Percentiles rank a stretch among this genome's conserved stretches.
These are phyloP conservation scores for Canavalia ensiformis DNA, from an alignment of 306 rosid genomes.

Conservation along the genomic window DNA sequence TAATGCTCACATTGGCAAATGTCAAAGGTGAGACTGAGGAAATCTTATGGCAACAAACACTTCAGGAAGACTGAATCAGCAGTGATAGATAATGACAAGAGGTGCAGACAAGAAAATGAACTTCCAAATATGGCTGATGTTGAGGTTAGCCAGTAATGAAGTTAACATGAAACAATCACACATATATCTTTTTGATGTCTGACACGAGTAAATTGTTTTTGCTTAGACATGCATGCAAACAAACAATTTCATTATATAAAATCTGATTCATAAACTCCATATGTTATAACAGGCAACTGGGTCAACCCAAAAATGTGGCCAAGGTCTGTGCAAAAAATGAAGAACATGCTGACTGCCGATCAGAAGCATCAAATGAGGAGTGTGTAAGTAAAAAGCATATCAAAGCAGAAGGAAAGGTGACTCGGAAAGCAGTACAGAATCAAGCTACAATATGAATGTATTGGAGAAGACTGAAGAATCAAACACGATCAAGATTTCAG, in stretches of 20 bases:
- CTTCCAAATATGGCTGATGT: neutral
- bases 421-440: neutral
- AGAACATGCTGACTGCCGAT: neutral
- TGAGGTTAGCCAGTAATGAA: conserved; percentile 1
- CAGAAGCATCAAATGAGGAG: neutral
- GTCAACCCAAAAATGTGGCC: neutral
- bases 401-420: neutral
- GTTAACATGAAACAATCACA: neutral
- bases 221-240: neutral
- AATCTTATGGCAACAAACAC: too few species aligned
- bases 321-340: neutral
- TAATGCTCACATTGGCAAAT: too few species aligned
- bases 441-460: neutral
- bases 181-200: too few species aligned
- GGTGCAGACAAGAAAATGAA: neutral
- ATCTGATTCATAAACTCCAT: neutral
- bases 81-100: neutral
- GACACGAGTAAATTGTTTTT: neutral
- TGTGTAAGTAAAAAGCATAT: neutral
- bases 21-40: too few species aligned
- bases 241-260: neutral
- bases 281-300: neutral
- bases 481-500: too few species aligned
- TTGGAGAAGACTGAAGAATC: neutral
- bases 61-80: conserved; percentile 29